A percentile compares a stretch with the other conserved stretches of the same genome.
These are phyloP conservation scores for Firmiana major DNA, from an alignment of 345 rosid species.

Conservation along the genomic window DNA sequence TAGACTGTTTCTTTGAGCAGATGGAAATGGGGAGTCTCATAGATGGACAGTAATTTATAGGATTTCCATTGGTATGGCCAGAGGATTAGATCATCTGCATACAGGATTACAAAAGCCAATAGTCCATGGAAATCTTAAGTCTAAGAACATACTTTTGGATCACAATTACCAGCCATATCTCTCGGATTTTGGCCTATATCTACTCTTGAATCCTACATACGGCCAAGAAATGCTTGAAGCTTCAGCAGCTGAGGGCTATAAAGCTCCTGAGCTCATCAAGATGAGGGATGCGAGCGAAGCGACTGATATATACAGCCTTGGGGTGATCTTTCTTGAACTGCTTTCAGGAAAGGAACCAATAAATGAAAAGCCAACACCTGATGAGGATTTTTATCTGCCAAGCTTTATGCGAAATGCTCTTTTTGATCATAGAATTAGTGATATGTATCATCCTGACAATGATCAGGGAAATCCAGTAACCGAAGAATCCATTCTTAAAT, in stretches of 20 bases:
- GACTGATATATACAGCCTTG: slow-evolving; percentile 75
- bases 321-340: slow-evolving; percentile 76
- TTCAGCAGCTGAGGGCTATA: slow-evolving; percentile 76
- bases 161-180: slow-evolving; percentile 49
- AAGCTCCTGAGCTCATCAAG: slow-evolving; percentile 90
- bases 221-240: slow-evolving; percentile 82
- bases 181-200: slow-evolving; percentile 68
- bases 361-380: slow-evolving; percentile 56
- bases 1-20: slow-evolving; percentile 20
- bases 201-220: slow-evolving; percentile 56
- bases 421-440: slow-evolving; percentile 53
- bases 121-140: slow-evolving; percentile 78
- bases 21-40: slow-evolving; percentile 46
- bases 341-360: slow-evolving; percentile 70
- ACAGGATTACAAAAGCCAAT: slow-evolving; percentile 54
- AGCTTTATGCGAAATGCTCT: slow-evolving; percentile 59
- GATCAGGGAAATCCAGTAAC: slow-evolving; percentile 32
- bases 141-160: slow-evolving; percentile 67
- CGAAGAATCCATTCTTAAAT: slow-evolving; percentile 60
- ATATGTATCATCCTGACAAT: slow-evolving; percentile 57
- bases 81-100: slow-evolving; percentile 75
- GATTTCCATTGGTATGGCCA: slow-evolving; percentile 60
- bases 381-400: slow-evolving; percentile 64
- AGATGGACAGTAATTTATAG: slow-evolving; percentile 54
- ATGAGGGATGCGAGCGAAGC: slow-evolving; percentile 65